phyloP scores from a whole-genome alignment of 2,329 filamentous ascomycete genomes.

The Sporothrix pseudoabietina region DNA sequence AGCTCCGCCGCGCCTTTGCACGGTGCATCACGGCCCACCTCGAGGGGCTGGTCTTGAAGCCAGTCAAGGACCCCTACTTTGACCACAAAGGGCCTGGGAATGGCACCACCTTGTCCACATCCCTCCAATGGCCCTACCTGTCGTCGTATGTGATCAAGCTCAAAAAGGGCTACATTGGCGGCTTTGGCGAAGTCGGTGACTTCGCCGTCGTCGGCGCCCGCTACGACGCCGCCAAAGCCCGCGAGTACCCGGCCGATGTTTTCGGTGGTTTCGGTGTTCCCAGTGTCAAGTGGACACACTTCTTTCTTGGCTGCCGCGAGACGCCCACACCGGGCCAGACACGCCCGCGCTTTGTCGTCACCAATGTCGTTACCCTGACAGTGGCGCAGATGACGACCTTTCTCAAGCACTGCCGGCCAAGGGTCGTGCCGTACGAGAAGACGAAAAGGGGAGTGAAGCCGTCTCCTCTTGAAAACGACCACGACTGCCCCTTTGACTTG shows the following conservation, averaged over 20 bases:
- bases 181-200: conserved; percentile 80
- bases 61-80: conserved; percentile 77
- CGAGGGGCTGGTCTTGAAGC: conserved; percentile 82
- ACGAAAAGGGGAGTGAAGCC: neutral
- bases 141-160: conserved; percentile 69
- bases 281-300: conserved; percentile 72
- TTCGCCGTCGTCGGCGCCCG: conserved; percentile 77
- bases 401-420: conserved; percentile 50
- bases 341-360: conserved; percentile 64
- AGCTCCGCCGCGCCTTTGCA: conserved; percentile 66
- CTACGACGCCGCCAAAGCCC: conserved; percentile 66
- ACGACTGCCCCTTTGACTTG: conserved; percentile 45
- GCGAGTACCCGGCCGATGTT: conserved; percentile 50
- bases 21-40: conserved; percentile 64
- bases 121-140: conserved; percentile 24
- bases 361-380: conserved; percentile 64
- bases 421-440: conserved; percentile 41
- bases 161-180: conserved; percentile 81
- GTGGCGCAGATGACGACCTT: conserved; percentile 55
- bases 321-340: conserved; percentile 41
- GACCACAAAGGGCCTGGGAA: conserved; percentile 45
- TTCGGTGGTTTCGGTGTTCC: conserved; percentile 37
- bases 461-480: neutral
- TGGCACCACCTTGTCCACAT: neutral
- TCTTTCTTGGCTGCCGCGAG: conserved; percentile 73